Percentiles rank a stretch among this genome's conserved stretches.
These are phyloP conservation scores for Aspergillus biplanus DNA, from an alignment of 495 filamentous ascomycete species.

Conservation along the genomic window DNA sequence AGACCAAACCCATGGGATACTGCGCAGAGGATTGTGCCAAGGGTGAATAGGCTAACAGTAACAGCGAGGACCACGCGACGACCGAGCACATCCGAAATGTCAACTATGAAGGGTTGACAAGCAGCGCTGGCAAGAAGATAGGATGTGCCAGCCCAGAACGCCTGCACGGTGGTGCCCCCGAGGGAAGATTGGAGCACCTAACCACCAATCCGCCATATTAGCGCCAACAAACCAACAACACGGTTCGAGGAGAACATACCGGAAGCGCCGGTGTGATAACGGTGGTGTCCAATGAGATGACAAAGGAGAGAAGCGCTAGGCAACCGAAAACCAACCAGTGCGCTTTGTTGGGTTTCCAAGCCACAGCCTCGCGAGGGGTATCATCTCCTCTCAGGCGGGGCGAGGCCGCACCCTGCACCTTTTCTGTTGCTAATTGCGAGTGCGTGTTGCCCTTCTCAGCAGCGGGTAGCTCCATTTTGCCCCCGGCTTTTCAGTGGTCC, in stretches of 20 bases:
- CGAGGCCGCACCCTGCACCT: too few relatives aligned
- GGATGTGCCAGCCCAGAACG: conserved; percentile 59
- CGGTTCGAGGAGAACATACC: background rate
- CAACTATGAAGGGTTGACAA: conserved; percentile 51
- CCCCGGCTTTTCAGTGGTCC: too few relatives aligned
- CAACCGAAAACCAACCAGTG: conserved; percentile 40
- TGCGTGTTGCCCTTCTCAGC: too few relatives aligned
- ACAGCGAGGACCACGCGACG: conserved; percentile 41
- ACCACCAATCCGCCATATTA: background rate
- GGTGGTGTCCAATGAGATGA: conserved; percentile 59
- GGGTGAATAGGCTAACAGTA: conserved; percentile 33
- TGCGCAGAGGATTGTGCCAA: conserved; percentile 23
- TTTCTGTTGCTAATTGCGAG: too few relatives aligned
- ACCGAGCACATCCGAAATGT: conserved; percentile 54
- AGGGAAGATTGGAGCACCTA: conserved; percentile 47
- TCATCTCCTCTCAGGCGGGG: too few relatives aligned
- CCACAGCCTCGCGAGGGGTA: too few relatives aligned
- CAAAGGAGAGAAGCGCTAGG: conserved; percentile 50
- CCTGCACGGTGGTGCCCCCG: conserved; percentile 46
- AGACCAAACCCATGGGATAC: conserved; percentile 20
- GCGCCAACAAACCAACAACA: too few relatives aligned
- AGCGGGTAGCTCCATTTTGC: too few relatives aligned
- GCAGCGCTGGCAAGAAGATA: conserved; percentile 54
- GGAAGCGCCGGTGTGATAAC: conserved; percentile 52
- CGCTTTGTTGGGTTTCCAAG: conserved; percentile 1